These are phyloP conservation scores for Diaporthe longicolla DNA, from an alignment of 2,329 filamentous ascomycete genomes.

Conservation along the genomic window DNA sequence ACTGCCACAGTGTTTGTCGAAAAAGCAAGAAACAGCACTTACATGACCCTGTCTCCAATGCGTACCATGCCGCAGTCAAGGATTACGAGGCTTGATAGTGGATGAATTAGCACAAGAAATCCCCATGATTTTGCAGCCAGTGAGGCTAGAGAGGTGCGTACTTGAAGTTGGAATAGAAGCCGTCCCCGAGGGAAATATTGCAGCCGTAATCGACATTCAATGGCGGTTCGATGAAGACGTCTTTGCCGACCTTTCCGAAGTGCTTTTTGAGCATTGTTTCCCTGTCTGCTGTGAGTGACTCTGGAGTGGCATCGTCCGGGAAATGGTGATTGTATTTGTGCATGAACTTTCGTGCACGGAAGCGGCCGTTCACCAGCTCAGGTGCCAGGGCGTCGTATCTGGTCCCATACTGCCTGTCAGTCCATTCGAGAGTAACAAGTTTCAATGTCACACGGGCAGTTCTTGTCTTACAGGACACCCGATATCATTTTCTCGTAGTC, in stretches of 20 bases:
- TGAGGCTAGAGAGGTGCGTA: constrained; percentile 41
- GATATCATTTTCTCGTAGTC: constrained; percentile 77
- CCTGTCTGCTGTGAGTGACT: constrained; percentile 56
- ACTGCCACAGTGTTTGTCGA: not conserved
- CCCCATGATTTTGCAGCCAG: constrained; percentile 40
- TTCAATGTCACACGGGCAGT: no score
- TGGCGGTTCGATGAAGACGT: constrained; percentile 72
- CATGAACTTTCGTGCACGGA: constrained; percentile 67
- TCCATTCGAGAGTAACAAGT: not conserved
- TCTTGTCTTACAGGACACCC: constrained; percentile 67
- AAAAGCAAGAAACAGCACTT: not conserved
- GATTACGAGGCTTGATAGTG: constrained; percentile 65
- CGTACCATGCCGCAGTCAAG: constrained; percentile 80
- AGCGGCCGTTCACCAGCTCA: constrained; percentile 64
- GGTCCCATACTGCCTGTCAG: not conserved
- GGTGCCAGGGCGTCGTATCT: constrained; percentile 67
- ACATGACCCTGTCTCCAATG: constrained; percentile 78
- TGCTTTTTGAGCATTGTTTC: constrained; percentile 63
- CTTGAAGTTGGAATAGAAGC: constrained; percentile 76
- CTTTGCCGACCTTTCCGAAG: constrained; percentile 64
- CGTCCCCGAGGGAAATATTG: constrained; percentile 72
- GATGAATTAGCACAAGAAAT: constrained; percentile 54
- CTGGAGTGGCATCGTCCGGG: constrained; percentile 60
- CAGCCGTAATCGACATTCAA: constrained; percentile 76
- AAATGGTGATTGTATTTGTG: constrained; percentile 72